Conservation (phyloP, 2,329 filamentous ascomycete genomes). For the Xylaria sp. region DNA sequence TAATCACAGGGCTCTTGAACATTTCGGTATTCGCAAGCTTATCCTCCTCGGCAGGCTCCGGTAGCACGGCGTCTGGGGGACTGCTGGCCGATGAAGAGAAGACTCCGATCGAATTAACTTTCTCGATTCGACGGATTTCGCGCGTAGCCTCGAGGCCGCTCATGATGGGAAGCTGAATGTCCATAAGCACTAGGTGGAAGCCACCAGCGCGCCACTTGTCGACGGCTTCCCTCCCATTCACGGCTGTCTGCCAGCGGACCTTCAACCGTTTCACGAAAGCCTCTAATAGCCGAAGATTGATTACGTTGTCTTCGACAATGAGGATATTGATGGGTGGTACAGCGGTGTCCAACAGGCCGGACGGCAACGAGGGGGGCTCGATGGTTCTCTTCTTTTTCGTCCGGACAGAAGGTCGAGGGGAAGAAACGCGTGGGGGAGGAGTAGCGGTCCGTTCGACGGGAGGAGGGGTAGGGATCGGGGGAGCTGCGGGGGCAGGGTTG, state of each 20-base stretch:
- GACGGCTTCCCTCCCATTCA: slow-evolving; percentile 93
- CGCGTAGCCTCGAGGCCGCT: slow-evolving; percentile 93
- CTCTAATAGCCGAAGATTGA: slow-evolving; percentile 92
- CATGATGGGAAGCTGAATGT: slow-evolving; percentile 98
- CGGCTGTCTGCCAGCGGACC: slow-evolving; percentile 96
- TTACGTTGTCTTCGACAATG: slow-evolving; percentile 98
- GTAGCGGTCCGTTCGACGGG: slow-evolving; percentile 69
- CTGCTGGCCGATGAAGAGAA: slow-evolving; percentile 77
- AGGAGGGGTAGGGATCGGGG: slow-evolving; percentile 61
- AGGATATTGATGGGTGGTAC: slow-evolving; percentile 97
- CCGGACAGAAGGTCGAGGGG: slow-evolving; percentile 60
- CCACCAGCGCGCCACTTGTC: slow-evolving; percentile 92
- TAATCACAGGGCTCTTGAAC: slow-evolving; percentile 98
- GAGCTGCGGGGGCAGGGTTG: slow-evolving; percentile 59
- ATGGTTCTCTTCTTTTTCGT: slow-evolving; percentile 64
- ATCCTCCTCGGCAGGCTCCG: slow-evolving; percentile 71
- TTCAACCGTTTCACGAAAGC: slow-evolving; percentile 96
- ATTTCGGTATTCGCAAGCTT: slow-evolving; percentile 73
- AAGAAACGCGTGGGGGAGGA: slow-evolving; percentile 57
- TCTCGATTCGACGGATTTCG: slow-evolving; percentile 89
- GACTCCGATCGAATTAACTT: slow-evolving; percentile 91
- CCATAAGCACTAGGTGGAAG: slow-evolving; percentile 97
- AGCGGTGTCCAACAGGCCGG: slow-evolving; percentile 78
- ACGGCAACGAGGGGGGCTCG: slow-evolving; percentile 60
- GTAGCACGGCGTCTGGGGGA: slow-evolving; percentile 59